Percentiles rank a stretch among this genome's conserved stretches.
phyloP scores from a whole-genome alignment of 2,329 filamentous ascomycete genomes.

The Epichloe hybrida region DNA sequence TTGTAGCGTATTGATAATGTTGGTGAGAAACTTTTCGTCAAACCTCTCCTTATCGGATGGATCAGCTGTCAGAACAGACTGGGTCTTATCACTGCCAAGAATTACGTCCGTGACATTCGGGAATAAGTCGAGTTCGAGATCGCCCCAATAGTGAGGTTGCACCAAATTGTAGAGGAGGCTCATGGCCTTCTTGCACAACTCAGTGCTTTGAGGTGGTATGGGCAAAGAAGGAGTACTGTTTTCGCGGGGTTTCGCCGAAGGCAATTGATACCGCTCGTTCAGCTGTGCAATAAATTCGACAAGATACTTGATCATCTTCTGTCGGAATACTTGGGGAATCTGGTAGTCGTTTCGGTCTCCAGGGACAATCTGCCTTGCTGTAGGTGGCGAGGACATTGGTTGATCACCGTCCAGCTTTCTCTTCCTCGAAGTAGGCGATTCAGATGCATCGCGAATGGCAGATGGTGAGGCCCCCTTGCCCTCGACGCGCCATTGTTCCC shows the following conservation, averaged over 20 bases:
- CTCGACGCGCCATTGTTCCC: constrained; percentile 74
- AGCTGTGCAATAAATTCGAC: constrained; percentile 89
- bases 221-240: constrained; percentile 28
- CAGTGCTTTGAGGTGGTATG: constrained; percentile 45
- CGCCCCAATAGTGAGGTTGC: constrained; percentile 79
- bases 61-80: constrained; percentile 43
- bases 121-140: constrained; percentile 83
- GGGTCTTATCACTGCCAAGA: constrained; percentile 66
- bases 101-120: constrained; percentile 81
- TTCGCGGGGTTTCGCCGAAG: constrained; percentile 54
- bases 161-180: constrained; percentile 71
- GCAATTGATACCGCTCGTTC: constrained; percentile 70
- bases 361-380: constrained; percentile 25
- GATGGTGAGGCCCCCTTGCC: constrained; percentile 29
- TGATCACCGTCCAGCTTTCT: constrained; percentile 57
- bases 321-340: constrained; percentile 52
- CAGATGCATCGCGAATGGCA: constrained; percentile 31
- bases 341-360: constrained; percentile 51
- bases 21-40: constrained; percentile 74
- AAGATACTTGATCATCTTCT: constrained; percentile 84
- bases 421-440: constrained; percentile 64
- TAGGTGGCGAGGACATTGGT: constrained; percentile 39
- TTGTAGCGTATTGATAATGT: constrained; percentile 87
- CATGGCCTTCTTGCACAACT: constrained; percentile 78
- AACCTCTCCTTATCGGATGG: constrained; percentile 53